Conservation (phyloP, 2,329 filamentous ascomycete species). For the Botrytis galanthina region DNA sequence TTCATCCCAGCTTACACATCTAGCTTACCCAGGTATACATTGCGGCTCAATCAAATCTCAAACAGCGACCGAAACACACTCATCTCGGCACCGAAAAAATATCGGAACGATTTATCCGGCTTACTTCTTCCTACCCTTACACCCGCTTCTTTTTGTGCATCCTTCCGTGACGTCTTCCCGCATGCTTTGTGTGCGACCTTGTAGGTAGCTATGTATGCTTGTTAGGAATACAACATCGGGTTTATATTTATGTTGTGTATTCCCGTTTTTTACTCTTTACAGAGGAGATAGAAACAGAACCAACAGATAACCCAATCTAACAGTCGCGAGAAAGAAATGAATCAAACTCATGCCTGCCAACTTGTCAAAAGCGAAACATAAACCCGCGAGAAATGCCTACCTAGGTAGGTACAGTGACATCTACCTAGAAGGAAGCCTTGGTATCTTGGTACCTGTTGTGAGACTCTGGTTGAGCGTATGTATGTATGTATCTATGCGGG, state of each 20-base stretch:
- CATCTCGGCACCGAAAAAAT: not conserved
- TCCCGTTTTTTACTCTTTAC: not conserved
- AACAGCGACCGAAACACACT: not conserved
- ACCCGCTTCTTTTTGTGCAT: not conserved
- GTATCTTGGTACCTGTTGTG: not conserved
- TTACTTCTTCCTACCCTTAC: not conserved
- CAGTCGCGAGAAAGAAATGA: not conserved
- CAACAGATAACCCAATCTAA: too few species aligned
- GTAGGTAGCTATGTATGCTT: not conserved
- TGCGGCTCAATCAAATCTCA: not conserved
- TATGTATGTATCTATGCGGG: not conserved
- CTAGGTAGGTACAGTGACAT: not conserved
- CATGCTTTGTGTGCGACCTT: not conserved
- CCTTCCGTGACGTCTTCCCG: conserved; percentile 3
- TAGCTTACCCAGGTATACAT: not conserved
- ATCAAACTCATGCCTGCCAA: not conserved
- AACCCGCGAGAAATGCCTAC: not conserved
- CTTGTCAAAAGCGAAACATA: not conserved
- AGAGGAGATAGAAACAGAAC: not conserved
- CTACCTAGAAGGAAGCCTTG: not conserved
- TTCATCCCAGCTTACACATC: not conserved
- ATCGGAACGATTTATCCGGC: not conserved
- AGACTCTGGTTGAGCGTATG: not conserved
- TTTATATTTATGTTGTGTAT: not conserved
- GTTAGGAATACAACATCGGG: not conserved